phyloP scores from a whole-genome alignment of 1,139 yeast species.

The Taiozyma sp. region DNA sequence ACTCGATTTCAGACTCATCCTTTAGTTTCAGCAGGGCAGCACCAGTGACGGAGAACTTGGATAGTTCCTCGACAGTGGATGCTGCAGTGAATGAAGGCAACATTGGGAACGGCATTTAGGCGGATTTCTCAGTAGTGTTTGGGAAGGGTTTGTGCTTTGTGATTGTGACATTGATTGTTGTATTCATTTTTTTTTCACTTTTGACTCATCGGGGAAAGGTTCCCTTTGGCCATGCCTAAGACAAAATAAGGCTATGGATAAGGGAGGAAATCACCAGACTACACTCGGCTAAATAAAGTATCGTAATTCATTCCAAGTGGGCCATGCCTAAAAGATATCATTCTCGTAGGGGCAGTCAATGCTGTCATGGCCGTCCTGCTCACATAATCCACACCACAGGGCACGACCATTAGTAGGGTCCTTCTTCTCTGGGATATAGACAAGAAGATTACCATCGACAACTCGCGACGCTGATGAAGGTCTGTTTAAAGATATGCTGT shows the following conservation, averaged over 20 bases:
- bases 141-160: background rate
- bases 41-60: conserved; percentile 20
- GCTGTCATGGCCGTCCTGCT: conserved; percentile 81
- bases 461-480: conserved; percentile 23
- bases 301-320: background rate
- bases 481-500: conserved; percentile 12
- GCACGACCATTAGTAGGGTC: conserved; percentile 74
- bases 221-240: background rate
- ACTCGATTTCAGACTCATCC: conserved; percentile 12
- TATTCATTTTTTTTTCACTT: background rate
- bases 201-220: background rate
- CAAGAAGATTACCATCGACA: conserved; percentile 39
- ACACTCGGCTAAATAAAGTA: background rate
- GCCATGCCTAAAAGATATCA: conserved; percentile 16
- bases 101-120: conserved; percentile 23
- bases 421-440: conserved; percentile 43
- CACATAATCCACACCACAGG: conserved; percentile 92
- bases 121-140: background rate
- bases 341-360: conserved; percentile 79
- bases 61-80: conserved; percentile 7
- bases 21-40: conserved; percentile 14
- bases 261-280: background rate
- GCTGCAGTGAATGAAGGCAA: conserved; percentile 16
- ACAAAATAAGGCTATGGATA: background rate
- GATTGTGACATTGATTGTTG: background rate